Evolutionary conservation across 1,139 yeast genomes (phyloP), one percentile per base, ranked within the genome.

Genomic region (Hanseniaspora gamundiae): DNA sequence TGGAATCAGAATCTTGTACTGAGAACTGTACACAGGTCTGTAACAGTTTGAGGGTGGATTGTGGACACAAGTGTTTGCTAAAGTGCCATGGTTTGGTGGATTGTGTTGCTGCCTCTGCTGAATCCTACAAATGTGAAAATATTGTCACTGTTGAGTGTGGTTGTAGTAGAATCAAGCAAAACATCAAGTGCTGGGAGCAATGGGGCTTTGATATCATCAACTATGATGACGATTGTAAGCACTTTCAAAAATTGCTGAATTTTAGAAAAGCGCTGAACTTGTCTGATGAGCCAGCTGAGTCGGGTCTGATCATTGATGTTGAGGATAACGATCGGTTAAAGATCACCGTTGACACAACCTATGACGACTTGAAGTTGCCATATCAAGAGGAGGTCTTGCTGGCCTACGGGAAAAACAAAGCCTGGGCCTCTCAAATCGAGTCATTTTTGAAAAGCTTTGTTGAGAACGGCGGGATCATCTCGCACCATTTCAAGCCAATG

Each of bases 171-270:
- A 59, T 70, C 19, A 11, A 61, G 68, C n/a, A 49, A 58, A 5
- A 52, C 45, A 4, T 43, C 50, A n/a, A 52, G 57, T 35, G 48
- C 54, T 31, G 47, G 49, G 9, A 51, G 36, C 36, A 29, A 56
- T 66, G 68, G 8, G 10, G 10, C 3, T 8, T 10, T 53, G 40
- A 62, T 2, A 50, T 54, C 1, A 51, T 80, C 38, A 72, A 67
- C 27, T 84, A 95, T 65, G 82, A 80, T 54, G 83, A 78, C 9
- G 73, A 72, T n/a, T 87, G 96, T 65, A 75, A 69, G 9, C 64
- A 71, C 42, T 67, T 69, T 13, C 70, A 73, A 49, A 69, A 95
- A 45, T 83, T 81, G 50, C 68, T 69, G 40, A 71, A 71, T 50
- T 65, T 87, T 43, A 76, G 78, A 44, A 74, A 71, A 24, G 94